Evolutionary conservation across 2,329 filamentous ascomycete genomes (phyloP), one percentile per base, ranked within the genome.

Genomic region (Neonectria sp.): DNA sequence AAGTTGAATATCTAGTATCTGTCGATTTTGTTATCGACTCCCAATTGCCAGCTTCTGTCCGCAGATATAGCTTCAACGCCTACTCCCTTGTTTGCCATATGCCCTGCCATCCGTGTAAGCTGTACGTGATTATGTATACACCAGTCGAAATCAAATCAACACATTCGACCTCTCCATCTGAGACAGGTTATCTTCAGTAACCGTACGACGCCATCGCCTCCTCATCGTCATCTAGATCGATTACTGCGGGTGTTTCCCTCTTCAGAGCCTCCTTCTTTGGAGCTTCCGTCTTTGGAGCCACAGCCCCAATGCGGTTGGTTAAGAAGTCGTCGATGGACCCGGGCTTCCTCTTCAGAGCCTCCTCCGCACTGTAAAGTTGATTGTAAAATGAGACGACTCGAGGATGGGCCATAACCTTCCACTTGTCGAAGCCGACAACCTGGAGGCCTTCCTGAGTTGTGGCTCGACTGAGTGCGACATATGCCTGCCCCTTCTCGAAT

Each of bases 401-500:
- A 1, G 94, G 91, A 78, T 99, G 96, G 3, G 97, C 96, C 91
- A 97, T 95, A 29, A 99, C 95, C 81, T 97, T 98, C 68, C 84
- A 88, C 72, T 94, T 93, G 75, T 98, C 93, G 75, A 99, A 99
- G 40, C 94, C 88, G 55, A 95, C 81, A 13, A 99, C 95, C 77
- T 97, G 94, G 24, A 99, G 83, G 1, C 96, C 96, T 21, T 90
- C 88, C 83, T 98, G 95, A 65, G 88, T 93, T 2, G 94, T 97
- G 15, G 96, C 96, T 81, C 96, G 93, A 84, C 94, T 97, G 15
- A 99, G 89, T 58, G 96, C 96, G 58, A 99, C 96, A 77, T 99
- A 99, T 6, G 96, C 96, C 80, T 99, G 96, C 0, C 96, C 96
- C 80, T 97, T 98, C 79, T 99, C 96, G 75, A 99, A 99, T 1